Percentiles rank a stretch among this genome's conserved stretches.
Conservation (phyloP, 73 alveolate species). For the Loxodes magnus region DNA sequence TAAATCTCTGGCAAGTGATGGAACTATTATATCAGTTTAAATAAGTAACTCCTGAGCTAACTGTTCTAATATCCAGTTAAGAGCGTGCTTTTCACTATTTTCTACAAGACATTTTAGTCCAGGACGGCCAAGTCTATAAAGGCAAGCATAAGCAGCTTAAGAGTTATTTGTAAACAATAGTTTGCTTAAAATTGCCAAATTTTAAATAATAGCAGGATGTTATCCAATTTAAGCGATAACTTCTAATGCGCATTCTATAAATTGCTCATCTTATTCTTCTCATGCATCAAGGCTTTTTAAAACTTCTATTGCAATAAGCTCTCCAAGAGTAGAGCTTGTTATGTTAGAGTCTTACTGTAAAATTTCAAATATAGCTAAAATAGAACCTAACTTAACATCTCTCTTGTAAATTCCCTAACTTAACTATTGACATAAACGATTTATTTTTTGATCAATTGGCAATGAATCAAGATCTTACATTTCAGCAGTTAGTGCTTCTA, state of each 20-base stretch:
- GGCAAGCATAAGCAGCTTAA: slow-evolving; percentile 41
- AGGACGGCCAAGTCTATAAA: slow-evolving; percentile 54
- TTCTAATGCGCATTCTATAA: slow-evolving; percentile 4
- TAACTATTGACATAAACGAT: no score
- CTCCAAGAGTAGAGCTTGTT: background rate
- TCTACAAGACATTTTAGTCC: slow-evolving; percentile 78
- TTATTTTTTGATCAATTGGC: slow-evolving; percentile 1
- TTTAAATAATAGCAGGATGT: background rate
- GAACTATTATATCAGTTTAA: slow-evolving; percentile 62
- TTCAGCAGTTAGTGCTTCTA: background rate
- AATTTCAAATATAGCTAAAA: background rate
- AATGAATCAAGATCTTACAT: background rate
- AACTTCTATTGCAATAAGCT: background rate
- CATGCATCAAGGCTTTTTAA: background rate
- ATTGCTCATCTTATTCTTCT: slow-evolving; percentile 5
- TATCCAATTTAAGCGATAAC: slow-evolving; percentile 4
- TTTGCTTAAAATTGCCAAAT: background rate
- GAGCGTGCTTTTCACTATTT: slow-evolving; percentile 60
- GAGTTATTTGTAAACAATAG: background rate
- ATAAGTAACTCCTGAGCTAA: slow-evolving; percentile 63
- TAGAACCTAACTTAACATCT: background rate
- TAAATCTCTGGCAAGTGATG: slow-evolving; percentile 58
- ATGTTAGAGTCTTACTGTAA: no score
- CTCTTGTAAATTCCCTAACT: background rate
- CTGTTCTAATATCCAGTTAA: slow-evolving; percentile 50